phyloP scores from a whole-genome alignment of 106 monocot genomes.

The Allium cepa region DNA sequence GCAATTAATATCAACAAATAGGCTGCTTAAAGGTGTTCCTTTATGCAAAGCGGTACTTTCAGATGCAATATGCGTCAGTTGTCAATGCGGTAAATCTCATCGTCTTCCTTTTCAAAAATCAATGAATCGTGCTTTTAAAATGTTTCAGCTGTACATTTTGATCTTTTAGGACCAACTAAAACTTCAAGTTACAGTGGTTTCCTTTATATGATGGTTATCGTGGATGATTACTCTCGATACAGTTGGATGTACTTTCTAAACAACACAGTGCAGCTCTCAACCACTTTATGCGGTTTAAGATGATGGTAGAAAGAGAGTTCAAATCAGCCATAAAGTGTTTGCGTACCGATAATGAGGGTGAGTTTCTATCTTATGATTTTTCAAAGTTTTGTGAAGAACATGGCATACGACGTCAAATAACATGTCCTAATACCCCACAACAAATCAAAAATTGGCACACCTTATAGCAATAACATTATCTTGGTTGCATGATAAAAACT shows the following conservation, averaged over 20 bases:
- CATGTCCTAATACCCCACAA: background rate
- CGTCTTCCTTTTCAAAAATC: background rate
- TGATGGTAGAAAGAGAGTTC: background rate
- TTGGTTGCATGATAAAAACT: constrained; percentile 7
- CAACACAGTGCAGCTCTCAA: background rate
- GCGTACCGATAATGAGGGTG: background rate
- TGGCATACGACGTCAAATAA: background rate
- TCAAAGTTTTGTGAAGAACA: background rate
- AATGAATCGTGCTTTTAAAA: too few relatives aligned
- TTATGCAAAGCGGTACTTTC: background rate
- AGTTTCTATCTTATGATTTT: background rate
- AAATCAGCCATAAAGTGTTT: background rate
- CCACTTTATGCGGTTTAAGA: background rate
- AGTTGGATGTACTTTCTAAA: background rate
- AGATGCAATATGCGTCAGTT: background rate
- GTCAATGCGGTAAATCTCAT: background rate
- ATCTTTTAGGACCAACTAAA: background rate
- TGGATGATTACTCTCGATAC: background rate
- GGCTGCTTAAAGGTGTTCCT: background rate
- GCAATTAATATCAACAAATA: background rate
- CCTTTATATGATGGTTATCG: background rate
- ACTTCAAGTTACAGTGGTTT: background rate
- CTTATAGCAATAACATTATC: background rate
- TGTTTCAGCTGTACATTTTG: background rate
- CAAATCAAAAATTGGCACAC: background rate